phyloP scores from a whole-genome alignment of 1,284 basidiomycete species.

The Tremellales sp. region DNA sequence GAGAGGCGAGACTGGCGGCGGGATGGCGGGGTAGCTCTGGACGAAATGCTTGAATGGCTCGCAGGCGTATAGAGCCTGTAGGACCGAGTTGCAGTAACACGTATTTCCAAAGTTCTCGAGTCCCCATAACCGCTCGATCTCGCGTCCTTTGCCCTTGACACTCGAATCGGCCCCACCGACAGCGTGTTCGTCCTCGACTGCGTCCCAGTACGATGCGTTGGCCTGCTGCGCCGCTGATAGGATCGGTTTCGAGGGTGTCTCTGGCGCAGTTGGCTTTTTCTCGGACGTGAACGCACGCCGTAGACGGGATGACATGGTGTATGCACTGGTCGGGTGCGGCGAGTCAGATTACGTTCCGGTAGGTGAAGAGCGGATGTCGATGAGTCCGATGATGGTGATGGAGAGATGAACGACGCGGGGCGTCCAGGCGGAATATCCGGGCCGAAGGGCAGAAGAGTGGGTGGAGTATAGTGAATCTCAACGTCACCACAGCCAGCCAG shows the following conservation, averaged over 20 bases:
- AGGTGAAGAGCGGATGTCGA: too few species aligned
- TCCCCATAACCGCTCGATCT: constrained; percentile 60
- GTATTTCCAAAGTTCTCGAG: constrained; percentile 89
- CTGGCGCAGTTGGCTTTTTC: constrained; percentile 2
- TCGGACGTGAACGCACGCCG: constrained; percentile 9
- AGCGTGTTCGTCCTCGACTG: constrained; percentile 4
- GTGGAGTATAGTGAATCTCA: too few species aligned
- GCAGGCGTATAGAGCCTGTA: constrained; percentile 91
- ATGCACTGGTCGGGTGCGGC: background rate
- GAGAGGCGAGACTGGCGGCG: constrained; percentile 38
- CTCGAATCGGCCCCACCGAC: background rate
- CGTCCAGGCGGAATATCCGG: too few species aligned
- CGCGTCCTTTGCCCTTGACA: constrained; percentile 23
- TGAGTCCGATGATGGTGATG: too few species aligned
- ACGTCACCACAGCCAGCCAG: too few species aligned
- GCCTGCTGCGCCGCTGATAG: constrained; percentile 1
- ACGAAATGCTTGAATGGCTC: constrained; percentile 74
- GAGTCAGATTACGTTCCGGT: too few species aligned
- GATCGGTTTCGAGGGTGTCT: background rate
- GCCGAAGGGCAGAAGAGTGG: too few species aligned
- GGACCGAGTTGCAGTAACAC: constrained; percentile 94
- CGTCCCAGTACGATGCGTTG: constrained; percentile 7
- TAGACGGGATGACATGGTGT: constrained; percentile 7
- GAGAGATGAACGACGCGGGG: too few species aligned
- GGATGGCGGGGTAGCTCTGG: constrained; percentile 54